Evolutionary conservation across 2,329 filamentous ascomycete genomes (phyloP), one percentile per base, ranked within the genome.

Genomic region (Aspergillus texensis): DNA sequence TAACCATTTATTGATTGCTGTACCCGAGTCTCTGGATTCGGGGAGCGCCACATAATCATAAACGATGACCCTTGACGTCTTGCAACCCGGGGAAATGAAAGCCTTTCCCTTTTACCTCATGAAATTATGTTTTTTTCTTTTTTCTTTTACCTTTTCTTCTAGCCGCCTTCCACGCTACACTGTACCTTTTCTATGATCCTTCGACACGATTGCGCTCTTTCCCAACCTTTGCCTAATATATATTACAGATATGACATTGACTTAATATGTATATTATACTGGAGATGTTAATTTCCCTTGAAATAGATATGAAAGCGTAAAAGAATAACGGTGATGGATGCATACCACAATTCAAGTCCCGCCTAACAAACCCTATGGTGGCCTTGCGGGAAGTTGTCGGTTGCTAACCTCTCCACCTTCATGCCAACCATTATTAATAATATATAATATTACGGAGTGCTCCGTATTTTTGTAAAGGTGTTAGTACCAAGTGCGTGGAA

Each of bases 1-100:
- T 30, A 45, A 30, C 53, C 39, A 41, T 41, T 41, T 24, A 45
- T 32, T 45, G 34, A 32, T 28, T 57, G 55, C 14, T 45, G 48
- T 57, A 61, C 39, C 59, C 59, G 52, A 61, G 45, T n/a, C 43
- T 61, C 19, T 60, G 58, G 50, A 55, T 50, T 46, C 36, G 36
- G 50, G 39, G 36, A 48, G 59, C 50, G 39, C 59, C 59, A 48
- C 24, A 30, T 16, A 52, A 52, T 52, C 48, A 52, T 32, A 52
- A 52, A 32, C 12, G 34, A 46, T 56, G 24, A 59, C n/a, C 19
- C 43, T 59, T 59, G 57, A 52, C 57, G 30, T 52, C 30, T 52
- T 59, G 24, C 57, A 32, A 46, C 34, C 46, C 32, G 57, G 57
- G 46, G 57, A 59, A 59, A 24, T 43, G 46, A 53, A 59, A 53